Evolutionary conservation across 2,329 filamentous ascomycete species (phyloP), one percentile per base, ranked within the genome.

Genomic region (Myriosclerotinia curreyana): DNA sequence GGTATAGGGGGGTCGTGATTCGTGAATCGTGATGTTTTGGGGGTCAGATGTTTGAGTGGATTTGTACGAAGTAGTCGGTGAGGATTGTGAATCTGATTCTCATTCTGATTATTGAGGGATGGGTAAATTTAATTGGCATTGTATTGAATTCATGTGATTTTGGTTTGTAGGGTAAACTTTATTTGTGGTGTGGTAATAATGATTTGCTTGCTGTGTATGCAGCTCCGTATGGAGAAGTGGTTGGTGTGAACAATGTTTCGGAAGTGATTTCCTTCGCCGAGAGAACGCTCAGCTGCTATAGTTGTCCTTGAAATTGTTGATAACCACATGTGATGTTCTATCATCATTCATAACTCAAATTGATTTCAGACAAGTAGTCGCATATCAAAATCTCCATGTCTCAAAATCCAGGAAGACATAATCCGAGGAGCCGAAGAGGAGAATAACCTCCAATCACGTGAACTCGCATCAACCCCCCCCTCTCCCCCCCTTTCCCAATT

Each of bases 61-160:
- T 56, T 34, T n/a, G n/a, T n/a, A n/a, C n/a, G n/a, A n/a, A n/a
- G 40, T 46, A 56, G 40, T 56, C 54, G 40, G 54, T 56, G 54
- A 56, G 25, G 40, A 20, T 44, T 40, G 11, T 40, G 5, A 40
- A 14, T 40, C 12, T 40, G 12, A 44, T 25, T 48, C 22, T 46
- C 1, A 46, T 48, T 22, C 5, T 15, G 31, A 14, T 40, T 17
- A 28, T 28, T 20, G 22, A 55, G 25, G 53, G 20, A 36, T 31
- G 53, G 38, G 34, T 17, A 17, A 38, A 22, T 25, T 38, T 28
- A 34, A 34, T 34, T 34, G 8, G 5, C 2, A 34, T 34, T 5
- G 36, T 11, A 38, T 38, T 38, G 36, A 8, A 17, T 51, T 51
- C 28, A 34, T 31, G 7, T 51, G 28, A 17, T 42, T 42, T 46